These are phyloP conservation scores for Sporothrix mexicana DNA, from an alignment of 2,329 filamentous ascomycete genomes.

Conservation along the genomic window DNA sequence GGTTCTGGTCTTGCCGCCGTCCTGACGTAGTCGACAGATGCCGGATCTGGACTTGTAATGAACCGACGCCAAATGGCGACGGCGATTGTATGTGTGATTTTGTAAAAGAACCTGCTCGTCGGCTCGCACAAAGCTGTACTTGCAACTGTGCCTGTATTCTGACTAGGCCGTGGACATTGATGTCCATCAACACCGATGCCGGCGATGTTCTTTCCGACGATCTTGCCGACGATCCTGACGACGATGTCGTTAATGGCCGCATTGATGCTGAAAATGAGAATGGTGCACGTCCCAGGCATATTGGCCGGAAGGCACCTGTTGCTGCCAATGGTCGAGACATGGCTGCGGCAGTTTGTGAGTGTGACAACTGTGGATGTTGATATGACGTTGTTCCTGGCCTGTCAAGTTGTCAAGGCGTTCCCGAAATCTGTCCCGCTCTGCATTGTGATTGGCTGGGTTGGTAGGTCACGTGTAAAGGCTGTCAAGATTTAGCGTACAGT, in stretches of 20 bases:
- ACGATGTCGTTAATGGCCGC: not conserved
- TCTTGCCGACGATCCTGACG: not conserved
- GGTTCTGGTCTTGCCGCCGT: too few relatives aligned
- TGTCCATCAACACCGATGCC: not conserved
- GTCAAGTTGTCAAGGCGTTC: not conserved
- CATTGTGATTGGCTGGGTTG: not conserved
- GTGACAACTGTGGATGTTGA: not conserved
- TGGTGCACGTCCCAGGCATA: not conserved
- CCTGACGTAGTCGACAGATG: conserved; percentile 26
- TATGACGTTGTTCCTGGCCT: conserved; percentile 4
- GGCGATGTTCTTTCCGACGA: not conserved
- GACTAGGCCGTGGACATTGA: not conserved
- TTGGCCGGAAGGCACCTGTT: not conserved
- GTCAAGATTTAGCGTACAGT: not conserved
- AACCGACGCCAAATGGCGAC: not conserved
- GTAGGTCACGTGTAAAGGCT: not conserved
- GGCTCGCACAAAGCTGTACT: not conserved
- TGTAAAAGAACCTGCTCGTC: not conserved
- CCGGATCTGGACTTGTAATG: conserved; percentile 1
- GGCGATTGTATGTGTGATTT: not conserved
- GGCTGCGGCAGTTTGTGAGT: not conserved
- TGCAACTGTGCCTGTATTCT: not conserved
- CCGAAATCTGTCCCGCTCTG: not conserved
- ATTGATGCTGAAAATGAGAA: not conserved
- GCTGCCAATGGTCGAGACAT: conserved; percentile 12